Conservation (phyloP, 352 stramenopile genomes). For the Phytophthora fragariae region DNA sequence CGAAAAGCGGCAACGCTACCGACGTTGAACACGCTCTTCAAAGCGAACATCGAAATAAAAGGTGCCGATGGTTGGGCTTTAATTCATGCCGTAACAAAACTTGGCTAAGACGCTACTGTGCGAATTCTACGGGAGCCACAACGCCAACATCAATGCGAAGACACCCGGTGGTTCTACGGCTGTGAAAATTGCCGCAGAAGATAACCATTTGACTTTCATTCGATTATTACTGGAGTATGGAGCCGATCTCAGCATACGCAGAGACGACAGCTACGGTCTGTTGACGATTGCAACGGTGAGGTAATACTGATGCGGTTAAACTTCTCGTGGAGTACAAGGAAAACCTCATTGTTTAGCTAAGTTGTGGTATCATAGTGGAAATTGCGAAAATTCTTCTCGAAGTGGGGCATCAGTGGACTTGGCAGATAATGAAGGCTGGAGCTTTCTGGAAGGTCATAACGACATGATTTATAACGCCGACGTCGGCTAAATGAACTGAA, state of each 20-base stretch:
- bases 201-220: conserved; percentile 4
- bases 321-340: conserved; percentile 20
- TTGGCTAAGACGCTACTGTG: conserved; percentile 7
- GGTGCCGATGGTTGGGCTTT: conserved; percentile 11
- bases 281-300: conserved; percentile 5
- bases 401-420: conserved; percentile 18
- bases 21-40: conserved; percentile 15
- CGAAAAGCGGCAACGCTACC: not conserved
- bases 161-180: conserved; percentile 15
- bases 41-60: not conserved
- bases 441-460: conserved; percentile 2
- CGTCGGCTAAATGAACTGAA: conserved; percentile 2
- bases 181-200: conserved; percentile 13
- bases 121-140: conserved; percentile 4
- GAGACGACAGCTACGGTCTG: conserved; percentile 13
- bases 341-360: conserved; percentile 9
- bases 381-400: conserved; percentile 7
- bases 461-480: conserved; percentile 15
- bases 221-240: conserved; percentile 5
- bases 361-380: not conserved
- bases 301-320: conserved; percentile 4
- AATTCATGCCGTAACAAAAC: conserved; percentile 1
- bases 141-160: conserved; percentile 12
- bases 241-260: conserved; percentile 5
- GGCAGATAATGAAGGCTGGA: conserved; percentile 13